Conservation (phyloP, 192 early-diverging fungal species). For the Backusella psychrophila region DNA sequence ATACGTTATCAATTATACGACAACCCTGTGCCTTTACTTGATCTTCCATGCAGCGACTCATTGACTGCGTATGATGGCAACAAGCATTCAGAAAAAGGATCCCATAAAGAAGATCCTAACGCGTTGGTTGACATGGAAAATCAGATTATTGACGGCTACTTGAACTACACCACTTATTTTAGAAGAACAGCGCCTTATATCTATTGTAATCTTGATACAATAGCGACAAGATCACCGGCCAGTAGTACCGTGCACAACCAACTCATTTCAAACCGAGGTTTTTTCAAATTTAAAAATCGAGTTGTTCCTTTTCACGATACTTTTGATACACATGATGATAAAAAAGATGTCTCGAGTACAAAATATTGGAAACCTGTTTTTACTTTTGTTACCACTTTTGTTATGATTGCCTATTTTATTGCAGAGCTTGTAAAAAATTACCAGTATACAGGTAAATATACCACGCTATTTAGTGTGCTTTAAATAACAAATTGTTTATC, state of each 20-base stretch:
- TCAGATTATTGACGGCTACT: neutral
- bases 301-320: neutral
- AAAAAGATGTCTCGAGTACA: neutral
- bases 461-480: neutral
- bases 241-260: neutral
- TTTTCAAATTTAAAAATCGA: neutral
- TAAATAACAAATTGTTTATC: neutral
- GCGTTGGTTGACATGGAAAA: neutral
- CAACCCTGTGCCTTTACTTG: neutral
- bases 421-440: neutral
- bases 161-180: neutral
- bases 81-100: neutral
- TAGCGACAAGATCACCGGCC: neutral
- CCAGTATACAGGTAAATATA: neutral
- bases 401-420: neutral
- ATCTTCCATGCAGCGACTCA: neutral
- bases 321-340: neutral
- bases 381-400: neutral
- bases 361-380: neutral
- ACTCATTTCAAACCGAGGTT: neutral
- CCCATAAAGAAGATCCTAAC: neutral
- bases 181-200: neutral
- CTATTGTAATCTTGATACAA: neutral
- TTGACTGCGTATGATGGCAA: neutral
- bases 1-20: neutral